Evolutionary conservation across 2,329 filamentous ascomycete species (phyloP).

Genomic region (Reticulascus tulasneorum): DNA sequence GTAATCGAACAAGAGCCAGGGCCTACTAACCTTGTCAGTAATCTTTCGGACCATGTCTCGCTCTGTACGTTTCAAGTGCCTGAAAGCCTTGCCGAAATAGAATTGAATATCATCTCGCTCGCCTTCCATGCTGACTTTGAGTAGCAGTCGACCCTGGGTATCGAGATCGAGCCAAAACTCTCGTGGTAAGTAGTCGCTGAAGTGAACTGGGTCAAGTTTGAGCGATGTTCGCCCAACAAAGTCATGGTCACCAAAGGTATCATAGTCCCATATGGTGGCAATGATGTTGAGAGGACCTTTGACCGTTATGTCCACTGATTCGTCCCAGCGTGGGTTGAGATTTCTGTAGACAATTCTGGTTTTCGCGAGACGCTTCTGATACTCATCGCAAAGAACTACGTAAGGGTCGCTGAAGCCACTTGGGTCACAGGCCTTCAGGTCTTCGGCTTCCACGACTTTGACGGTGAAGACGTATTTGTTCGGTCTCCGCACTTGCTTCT

Average conservation of each 20-base stretch:
- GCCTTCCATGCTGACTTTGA: slow-evolving; percentile 97
- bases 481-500: slow-evolving; percentile 60
- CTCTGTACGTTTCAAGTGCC: slow-evolving; percentile 90
- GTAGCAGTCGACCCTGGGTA: slow-evolving; percentile 82
- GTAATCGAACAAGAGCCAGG: neutral
- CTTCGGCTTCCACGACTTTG: slow-evolving; percentile 96
- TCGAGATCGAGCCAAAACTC: slow-evolving; percentile 98
- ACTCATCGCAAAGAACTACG: slow-evolving; percentile 94
- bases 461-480: slow-evolving; percentile 97
- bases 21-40: slow-evolving; percentile 79
- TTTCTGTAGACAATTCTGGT: slow-evolving; percentile 87
- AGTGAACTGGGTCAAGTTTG: slow-evolving; percentile 96
- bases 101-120: slow-evolving; percentile 98
- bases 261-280: slow-evolving; percentile 97
- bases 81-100: slow-evolving; percentile 95
- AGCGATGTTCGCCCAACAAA: slow-evolving; percentile 95
- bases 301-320: slow-evolving; percentile 93
- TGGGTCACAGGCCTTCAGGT: slow-evolving; percentile 95
- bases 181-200: slow-evolving; percentile 89
- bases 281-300: slow-evolving; percentile 89
- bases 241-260: slow-evolving; percentile 94
- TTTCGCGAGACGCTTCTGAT: slow-evolving; percentile 93
- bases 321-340: slow-evolving; percentile 94
- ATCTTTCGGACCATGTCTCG: slow-evolving; percentile 97
- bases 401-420: slow-evolving; percentile 94